Evolutionary conservation across 495 filamentous ascomycete species (phyloP).

Genomic region (Neurospora sp.): DNA sequence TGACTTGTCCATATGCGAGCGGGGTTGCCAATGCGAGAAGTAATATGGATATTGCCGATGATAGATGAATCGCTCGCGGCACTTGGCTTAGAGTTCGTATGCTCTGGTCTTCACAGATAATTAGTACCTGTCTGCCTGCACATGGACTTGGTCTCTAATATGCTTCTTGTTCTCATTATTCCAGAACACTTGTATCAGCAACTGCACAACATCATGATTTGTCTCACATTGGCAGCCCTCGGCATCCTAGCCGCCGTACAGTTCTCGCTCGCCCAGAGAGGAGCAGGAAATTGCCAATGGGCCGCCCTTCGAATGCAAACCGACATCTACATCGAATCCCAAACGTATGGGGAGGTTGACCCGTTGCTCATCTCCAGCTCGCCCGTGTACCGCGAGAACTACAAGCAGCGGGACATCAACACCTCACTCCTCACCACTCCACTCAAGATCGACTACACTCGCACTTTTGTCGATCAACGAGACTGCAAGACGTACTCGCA

Average conservation of each 20-base stretch:
- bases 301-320: neutral
- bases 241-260: neutral
- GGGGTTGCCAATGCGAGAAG: neutral
- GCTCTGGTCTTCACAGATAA: neutral
- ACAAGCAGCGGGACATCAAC: constrained; percentile 27
- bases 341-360: neutral
- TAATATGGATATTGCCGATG: neutral
- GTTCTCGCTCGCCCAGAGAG: neutral
- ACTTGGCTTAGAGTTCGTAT: neutral
- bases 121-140: neutral
- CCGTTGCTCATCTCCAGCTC: neutral
- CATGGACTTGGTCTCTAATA: neutral
- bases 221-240: neutral
- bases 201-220: neutral
- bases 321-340: neutral
- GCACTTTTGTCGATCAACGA: constrained; percentile 36
- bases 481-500: constrained; percentile 41
- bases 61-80: neutral
- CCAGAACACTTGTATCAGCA: neutral
- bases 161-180: neutral
- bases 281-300: neutral
- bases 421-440: constrained; percentile 33
- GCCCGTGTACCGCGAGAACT: constrained; percentile 26
- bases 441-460: constrained; percentile 38
- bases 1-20: neutral